Conservation (phyloP, 1,139 yeast genomes). For the Yamadazyma spencermartinsiae region DNA sequence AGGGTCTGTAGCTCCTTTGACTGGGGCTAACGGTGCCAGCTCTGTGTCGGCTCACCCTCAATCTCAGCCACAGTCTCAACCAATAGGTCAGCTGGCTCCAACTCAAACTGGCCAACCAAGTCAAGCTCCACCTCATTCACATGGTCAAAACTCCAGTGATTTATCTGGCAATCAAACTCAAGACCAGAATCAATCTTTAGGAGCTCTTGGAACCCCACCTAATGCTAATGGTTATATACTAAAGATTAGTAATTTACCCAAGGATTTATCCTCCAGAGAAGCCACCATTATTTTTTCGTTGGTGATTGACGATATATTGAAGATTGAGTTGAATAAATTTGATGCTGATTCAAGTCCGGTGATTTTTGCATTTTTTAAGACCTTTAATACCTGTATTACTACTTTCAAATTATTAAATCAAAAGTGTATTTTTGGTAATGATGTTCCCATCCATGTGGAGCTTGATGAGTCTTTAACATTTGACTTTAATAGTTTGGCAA, state of each 20-base stretch:
- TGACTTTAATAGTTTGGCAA: conserved; percentile 32
- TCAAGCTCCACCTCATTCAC: conserved; percentile 8
- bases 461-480: conserved; percentile 19
- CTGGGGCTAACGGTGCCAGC: background rate
- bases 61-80: background rate
- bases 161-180: conserved; percentile 7
- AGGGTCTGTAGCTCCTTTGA: background rate
- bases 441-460: conserved; percentile 54
- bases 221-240: conserved; percentile 5
- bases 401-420: conserved; percentile 71
- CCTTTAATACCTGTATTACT: conserved; percentile 63
- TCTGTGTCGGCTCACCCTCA: background rate
- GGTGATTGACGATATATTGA: conserved; percentile 66
- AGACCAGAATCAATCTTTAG: conserved; percentile 8
- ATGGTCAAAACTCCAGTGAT: too few species aligned
- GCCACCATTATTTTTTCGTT: conserved; percentile 75
- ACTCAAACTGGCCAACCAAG: conserved; percentile 3
- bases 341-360: conserved; percentile 29
- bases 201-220: background rate
- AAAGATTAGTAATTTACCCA: conserved; percentile 63
- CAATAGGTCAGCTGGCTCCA: background rate
- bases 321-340: conserved; percentile 51
- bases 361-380: conserved; percentile 65
- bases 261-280: conserved; percentile 73
- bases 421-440: conserved; percentile 63